Conservation (phyloP, 192 early-diverging fungal genomes). For the Chytriomyces confervae region DNA sequence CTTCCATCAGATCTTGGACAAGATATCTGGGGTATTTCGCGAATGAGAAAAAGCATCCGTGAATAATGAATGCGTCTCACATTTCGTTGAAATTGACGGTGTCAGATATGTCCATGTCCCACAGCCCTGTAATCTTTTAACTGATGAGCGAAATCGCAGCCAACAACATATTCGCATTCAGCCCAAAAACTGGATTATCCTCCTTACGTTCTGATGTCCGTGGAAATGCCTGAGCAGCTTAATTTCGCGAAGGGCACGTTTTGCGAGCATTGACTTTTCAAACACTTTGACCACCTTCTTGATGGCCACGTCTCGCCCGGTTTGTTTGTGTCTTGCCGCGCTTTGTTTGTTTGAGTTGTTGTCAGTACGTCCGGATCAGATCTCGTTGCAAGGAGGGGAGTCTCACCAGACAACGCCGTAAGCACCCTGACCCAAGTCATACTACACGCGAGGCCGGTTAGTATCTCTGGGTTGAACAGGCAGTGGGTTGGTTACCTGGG, state of each 20-base stretch:
- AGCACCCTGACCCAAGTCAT: constrained; percentile 89
- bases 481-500: neutral
- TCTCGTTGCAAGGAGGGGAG: neutral
- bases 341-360: constrained; percentile 42
- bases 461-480: neutral
- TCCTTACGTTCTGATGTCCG: constrained; percentile 85
- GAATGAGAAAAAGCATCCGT: neutral
- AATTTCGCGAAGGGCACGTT: constrained; percentile 94
- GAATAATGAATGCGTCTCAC: constrained; percentile 51
- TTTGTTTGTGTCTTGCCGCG: constrained; percentile 88
- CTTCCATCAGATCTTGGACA: constrained; percentile 94
- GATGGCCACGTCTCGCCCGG: constrained; percentile 84
- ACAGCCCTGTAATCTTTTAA: constrained; percentile 81
- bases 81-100: constrained; percentile 80
- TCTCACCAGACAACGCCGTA: constrained; percentile 85
- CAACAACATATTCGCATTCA: neutral
- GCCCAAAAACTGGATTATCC: neutral
- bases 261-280: constrained; percentile 87
- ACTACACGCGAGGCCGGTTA: constrained; percentile 44
- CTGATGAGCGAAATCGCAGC: neutral
- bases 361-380: neutral
- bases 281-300: constrained; percentile 98
- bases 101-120: constrained; percentile 88
- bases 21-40: constrained; percentile 66
- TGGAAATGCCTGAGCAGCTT: constrained; percentile 90